Base-by-base conservation (phyloP, 805 yeast species). In the Metschnikowia hibisci region DNA sequence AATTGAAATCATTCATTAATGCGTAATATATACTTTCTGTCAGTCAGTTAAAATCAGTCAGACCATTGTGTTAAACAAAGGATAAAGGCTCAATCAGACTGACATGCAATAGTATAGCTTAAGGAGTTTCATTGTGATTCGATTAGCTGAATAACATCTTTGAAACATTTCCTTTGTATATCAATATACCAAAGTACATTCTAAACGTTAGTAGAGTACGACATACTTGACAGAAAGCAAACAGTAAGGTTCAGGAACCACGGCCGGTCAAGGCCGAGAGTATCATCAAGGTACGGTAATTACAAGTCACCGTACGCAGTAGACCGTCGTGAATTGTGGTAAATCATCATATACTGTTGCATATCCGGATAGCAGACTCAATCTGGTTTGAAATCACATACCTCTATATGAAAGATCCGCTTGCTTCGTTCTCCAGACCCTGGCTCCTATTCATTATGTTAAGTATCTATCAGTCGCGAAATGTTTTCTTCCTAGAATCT, bases 401-500 rank as follows among this genome's bases (percentile, higher is more conserved):
- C 58, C 54, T 44, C 50, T 48, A 12, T 16, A 14, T n/a, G n/a
- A n/a, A n/a, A 35, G 12, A 5, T 27, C 38, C 28, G 35, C 44
- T 46, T 44, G 34, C 14, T 22, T 18, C n/a, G 34, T 28, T 53
- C 47, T 52, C 51, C 53, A 52, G 42, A 46, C 55, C 47, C 52
- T 49, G 42, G 55, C 64, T 53, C 52, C 60, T 49, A 56, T 53
- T 48, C 41, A 46, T 49, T 45, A 42, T 43, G 52, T 32, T 32
- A 9, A 31, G 50, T 43, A 33, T 39, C 45, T 59, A 69, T 70
- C 75, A 70, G 76, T 69, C 74, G 52, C 53, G 77, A 79, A 73
- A 74, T 58, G 63, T 69, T 78, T 63, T 79, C 89, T 71, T 78
- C 88, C 70, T 62, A 55, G 63, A 51, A 65, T 68, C 66, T 89